A percentile compares a stretch with the other conserved stretches of the same genome.
phyloP scores from a whole-genome alignment of 345 rosid species.

The Cardamine chenopodiifolia region DNA sequence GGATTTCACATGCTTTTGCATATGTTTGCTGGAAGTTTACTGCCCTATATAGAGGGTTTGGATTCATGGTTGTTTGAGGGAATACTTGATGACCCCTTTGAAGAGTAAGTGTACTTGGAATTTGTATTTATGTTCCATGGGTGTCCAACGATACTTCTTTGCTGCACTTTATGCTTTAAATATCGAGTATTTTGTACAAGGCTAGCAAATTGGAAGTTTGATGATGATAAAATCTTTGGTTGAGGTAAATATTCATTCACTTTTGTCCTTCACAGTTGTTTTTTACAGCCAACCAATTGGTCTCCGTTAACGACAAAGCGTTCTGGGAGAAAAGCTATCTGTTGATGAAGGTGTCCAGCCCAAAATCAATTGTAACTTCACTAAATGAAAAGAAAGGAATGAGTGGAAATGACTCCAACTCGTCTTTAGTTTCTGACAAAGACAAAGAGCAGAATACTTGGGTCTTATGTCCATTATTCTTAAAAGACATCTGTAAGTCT shows the following conservation, averaged over 20 bases:
- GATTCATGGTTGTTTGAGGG: constrained; percentile 96
- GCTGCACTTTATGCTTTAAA: constrained; percentile 7
- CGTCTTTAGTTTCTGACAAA: constrained; percentile 44
- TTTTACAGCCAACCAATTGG: constrained; percentile 67
- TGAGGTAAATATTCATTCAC: constrained; percentile 18
- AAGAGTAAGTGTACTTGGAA: constrained; percentile 58
- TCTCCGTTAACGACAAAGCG: constrained; percentile 74
- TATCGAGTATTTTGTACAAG: not conserved
- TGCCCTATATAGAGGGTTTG: constrained; percentile 75
- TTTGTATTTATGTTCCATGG: constrained; percentile 25
- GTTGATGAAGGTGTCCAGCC: constrained; percentile 48
- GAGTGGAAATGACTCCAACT: constrained; percentile 49
- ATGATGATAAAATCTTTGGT: constrained; percentile 6
- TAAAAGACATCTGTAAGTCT: constrained; percentile 73
- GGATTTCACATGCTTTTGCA: constrained; percentile 74
- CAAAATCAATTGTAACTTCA: constrained; percentile 48
- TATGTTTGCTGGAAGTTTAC: constrained; percentile 73
- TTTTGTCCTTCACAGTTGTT: constrained; percentile 58
- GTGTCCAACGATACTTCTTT: constrained; percentile 4
- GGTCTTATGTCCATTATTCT: constrained; percentile 71
- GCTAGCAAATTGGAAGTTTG: constrained; percentile 2
- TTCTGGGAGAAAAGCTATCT: constrained; percentile 96
- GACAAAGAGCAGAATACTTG: constrained; percentile 56
- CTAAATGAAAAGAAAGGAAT: constrained; percentile 51
- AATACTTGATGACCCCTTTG: constrained; percentile 86